Base-by-base conservation (phyloP, 75 land plant genomes). In the Chamaecyparis obtusa region DNA sequence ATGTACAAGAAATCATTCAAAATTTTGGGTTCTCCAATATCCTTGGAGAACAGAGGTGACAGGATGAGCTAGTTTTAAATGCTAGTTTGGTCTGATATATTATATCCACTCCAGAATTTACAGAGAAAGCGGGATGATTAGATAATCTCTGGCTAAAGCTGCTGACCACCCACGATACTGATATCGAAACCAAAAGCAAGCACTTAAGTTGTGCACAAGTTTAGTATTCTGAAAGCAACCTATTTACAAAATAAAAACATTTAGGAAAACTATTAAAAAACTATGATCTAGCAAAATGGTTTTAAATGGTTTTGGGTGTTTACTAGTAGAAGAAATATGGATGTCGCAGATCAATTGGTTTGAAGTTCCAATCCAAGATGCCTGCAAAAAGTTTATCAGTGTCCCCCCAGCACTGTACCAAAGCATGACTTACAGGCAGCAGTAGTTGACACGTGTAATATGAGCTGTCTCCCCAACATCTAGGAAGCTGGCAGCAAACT, bases 311-410 rank as follows among this genome's bases (percentile, higher is more conserved):
- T 72, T 32, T 72, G 76, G 13, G 76, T 13, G 4, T 32, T 72
- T 72, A 72, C 76, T 89, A 90, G 88, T 90, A 90, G 83, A 90
- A 90, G 27, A 84, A 36, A 84, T 86, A 90, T 9, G 91, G 91
- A 55, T 90, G 91, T 49, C 91, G 79, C 49, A 86, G 83, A 64
- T 89, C 85, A 81, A 90, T 89, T n/a, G 91, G 91, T 57, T 89
- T 89, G 16, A 72, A 81, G 37, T 77, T 85, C 91, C 91, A 90
- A 76, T 90, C 91, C 13, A 57, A 60, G 13, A 90, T 79, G 19
- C 84, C 85, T 21, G 33, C 39, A 51, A 90, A 89, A 43, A 90
- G 84, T 11, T 51, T 36, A 51, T 90, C 91, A 17, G 88, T 87
- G 24, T 83, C 89, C 2, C 8, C 2, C 91, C 91, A 90, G 51